Evolutionary conservation across 2,329 filamentous ascomycete genomes (phyloP).

Genomic region (Penicillium sp.): DNA sequence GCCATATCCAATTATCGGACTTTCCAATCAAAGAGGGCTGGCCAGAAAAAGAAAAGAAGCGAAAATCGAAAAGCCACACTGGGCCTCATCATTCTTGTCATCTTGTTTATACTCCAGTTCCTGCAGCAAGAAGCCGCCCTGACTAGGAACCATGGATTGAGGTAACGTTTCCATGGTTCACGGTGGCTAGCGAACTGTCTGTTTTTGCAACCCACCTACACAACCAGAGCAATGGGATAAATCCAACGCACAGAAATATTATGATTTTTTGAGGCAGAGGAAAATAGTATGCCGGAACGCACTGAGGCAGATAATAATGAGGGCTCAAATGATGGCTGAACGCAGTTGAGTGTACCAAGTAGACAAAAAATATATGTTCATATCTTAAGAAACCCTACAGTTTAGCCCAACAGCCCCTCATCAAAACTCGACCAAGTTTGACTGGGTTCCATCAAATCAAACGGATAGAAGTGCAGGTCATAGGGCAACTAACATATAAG

Average conservation of each 20-base stretch:
- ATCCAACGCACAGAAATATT: neutral
- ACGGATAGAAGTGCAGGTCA: too few relatives aligned
- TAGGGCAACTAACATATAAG: too few relatives aligned
- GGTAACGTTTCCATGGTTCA: neutral
- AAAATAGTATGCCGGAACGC: neutral
- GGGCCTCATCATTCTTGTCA: conserved; percentile 4
- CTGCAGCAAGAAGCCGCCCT: conserved; percentile 13
- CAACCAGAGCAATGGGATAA: neutral
- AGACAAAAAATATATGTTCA: neutral
- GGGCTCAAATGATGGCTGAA: neutral
- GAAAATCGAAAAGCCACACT: neutral
- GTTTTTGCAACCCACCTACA: neutral
- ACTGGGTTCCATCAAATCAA: too few relatives aligned
- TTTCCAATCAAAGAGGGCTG: neutral
- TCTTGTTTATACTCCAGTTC: conserved; percentile 10
- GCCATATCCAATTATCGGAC: neutral
- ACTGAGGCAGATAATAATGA: neutral
- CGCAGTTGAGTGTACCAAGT: neutral
- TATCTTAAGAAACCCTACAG: too few relatives aligned
- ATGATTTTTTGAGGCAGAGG: neutral
- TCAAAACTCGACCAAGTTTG: too few relatives aligned
- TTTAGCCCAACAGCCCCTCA: too few relatives aligned
- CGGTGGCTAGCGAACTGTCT: neutral
- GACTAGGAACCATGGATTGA: conserved; percentile 13
- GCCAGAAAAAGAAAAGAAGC: neutral